A percentile compares a stretch with the other conserved stretches of the same genome.
Conservation (phyloP, 2,329 filamentous ascomycete genomes). For the Colletotrichum coccodes region DNA sequence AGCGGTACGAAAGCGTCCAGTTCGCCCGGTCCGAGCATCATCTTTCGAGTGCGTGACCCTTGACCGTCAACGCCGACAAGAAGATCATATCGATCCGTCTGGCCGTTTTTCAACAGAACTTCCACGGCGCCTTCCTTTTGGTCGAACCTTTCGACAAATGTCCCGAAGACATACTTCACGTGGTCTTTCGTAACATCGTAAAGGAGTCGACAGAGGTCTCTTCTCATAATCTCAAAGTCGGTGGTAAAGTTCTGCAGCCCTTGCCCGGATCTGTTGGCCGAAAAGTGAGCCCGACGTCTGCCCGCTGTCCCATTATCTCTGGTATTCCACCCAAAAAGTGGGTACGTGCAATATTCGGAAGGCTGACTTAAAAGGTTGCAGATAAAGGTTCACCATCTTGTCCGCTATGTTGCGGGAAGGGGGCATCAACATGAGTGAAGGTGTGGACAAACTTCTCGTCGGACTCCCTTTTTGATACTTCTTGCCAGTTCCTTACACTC, state of each 20-base stretch:
- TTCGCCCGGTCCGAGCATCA: constrained; percentile 42
- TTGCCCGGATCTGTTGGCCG: constrained; percentile 21
- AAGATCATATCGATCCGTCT: constrained; percentile 56
- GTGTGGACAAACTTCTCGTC: constrained; percentile 39
- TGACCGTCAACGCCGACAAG: constrained; percentile 65
- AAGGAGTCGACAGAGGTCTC: constrained; percentile 57
- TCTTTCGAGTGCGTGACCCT: constrained; percentile 55
- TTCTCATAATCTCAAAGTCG: constrained; percentile 66
- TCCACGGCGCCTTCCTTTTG: constrained; percentile 34
- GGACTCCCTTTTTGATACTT: constrained; percentile 35
- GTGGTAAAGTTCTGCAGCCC: constrained; percentile 50
- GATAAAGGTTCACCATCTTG: constrained; percentile 55
- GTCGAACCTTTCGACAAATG: constrained; percentile 41
- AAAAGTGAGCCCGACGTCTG: constrained; percentile 44
- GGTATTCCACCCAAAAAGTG: constrained; percentile 61
- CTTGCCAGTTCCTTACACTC: neutral
- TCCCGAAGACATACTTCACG: constrained; percentile 43
- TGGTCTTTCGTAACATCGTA: constrained; percentile 43
- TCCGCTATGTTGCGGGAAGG: constrained; percentile 49
- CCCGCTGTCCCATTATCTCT: constrained; percentile 55
- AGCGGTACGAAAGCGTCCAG: constrained; percentile 33
- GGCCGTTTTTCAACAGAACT: constrained; percentile 53
- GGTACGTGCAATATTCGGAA: constrained; percentile 64
- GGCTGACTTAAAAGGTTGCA: constrained; percentile 58
- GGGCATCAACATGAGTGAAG: constrained; percentile 36